A percentile compares a stretch with the other conserved stretches of the same genome.
These are phyloP conservation scores for Paraconiothyrium brasiliense DNA, from an alignment of 2,329 filamentous ascomycete genomes.

Conservation along the genomic window DNA sequence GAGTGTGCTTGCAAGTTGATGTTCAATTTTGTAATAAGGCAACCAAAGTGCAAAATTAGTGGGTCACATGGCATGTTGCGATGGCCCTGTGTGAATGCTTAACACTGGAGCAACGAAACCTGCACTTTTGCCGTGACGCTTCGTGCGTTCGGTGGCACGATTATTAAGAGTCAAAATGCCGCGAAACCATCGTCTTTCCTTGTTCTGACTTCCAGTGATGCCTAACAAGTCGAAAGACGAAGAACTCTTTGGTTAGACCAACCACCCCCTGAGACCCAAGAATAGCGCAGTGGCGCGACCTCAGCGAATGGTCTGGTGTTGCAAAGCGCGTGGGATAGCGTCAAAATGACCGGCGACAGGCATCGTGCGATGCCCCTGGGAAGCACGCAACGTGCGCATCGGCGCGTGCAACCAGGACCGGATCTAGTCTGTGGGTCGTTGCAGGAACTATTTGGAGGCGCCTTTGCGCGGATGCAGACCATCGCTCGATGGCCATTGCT, in stretches of 20 bases:
- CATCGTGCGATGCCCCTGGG: neutral
- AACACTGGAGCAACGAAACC: neutral
- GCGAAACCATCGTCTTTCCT: neutral
- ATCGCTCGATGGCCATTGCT: neutral
- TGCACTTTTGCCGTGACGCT: neutral
- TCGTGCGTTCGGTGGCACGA: neutral
- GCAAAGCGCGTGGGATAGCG: neutral
- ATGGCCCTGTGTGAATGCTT: neutral
- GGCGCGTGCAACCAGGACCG: neutral
- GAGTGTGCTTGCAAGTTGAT: constrained; percentile 1
- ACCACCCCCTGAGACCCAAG: neutral
- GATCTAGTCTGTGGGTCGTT: neutral
- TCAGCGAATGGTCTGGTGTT: neutral
- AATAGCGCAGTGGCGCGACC: neutral
- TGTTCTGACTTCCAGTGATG: neutral
- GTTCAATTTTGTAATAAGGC: constrained; percentile 7
- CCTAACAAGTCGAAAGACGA: neutral
- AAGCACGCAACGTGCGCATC: neutral
- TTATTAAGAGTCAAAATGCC: neutral
- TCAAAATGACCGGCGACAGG: neutral
- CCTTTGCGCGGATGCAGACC: neutral
- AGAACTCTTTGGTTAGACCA: neutral
- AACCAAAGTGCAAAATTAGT: neutral
- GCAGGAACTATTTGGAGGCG: neutral
- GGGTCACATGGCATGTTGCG: neutral